Percentiles rank a stretch among this genome's conserved stretches.
These are phyloP conservation scores for Flaveria floridana DNA, from an alignment of 140 eudicot genomes.

Conservation along the genomic window DNA sequence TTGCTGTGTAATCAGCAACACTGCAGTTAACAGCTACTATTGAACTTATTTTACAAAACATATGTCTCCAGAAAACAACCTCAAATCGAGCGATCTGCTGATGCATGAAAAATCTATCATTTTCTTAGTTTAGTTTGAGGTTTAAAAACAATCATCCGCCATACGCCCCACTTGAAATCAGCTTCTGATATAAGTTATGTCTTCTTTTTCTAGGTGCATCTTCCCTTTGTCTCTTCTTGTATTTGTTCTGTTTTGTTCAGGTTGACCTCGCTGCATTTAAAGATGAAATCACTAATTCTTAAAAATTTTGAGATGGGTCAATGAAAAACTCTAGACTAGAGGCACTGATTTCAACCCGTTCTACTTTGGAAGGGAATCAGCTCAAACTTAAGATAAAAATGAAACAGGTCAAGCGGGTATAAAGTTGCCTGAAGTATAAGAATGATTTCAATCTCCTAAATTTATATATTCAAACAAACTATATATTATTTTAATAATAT, in stretches of 20 bases:
- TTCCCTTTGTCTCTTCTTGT: conserved; percentile 66
- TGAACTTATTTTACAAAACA: conserved; percentile 30
- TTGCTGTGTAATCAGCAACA: not conserved
- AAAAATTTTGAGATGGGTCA: not conserved
- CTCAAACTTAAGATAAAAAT: not conserved
- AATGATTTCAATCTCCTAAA: not conserved
- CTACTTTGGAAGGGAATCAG: not conserved
- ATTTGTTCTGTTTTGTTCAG: conserved; percentile 51
- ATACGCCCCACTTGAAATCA: conserved; percentile 2
- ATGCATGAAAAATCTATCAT: not conserved
- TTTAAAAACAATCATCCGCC: not conserved
- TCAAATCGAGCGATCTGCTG: not conserved
- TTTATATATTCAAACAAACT: not conserved
- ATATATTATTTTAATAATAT: not conserved
- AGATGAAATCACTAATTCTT: not conserved
- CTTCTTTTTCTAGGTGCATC: conserved; percentile 69
- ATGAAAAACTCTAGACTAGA: not conserved
- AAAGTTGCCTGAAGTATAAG: not conserved
- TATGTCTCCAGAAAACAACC: conserved; percentile 6
- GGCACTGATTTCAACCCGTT: not conserved
- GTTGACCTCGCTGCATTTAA: conserved; percentile 68
- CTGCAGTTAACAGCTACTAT: conserved; percentile 7
- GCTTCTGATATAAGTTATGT: conserved; percentile 47
- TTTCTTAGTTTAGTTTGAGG: conserved; percentile 7
- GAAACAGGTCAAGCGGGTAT: not conserved